Percentiles rank a stretch among this genome's conserved stretches.
Conservation (phyloP, 441 rosid species). For the Capsella rubella region DNA sequence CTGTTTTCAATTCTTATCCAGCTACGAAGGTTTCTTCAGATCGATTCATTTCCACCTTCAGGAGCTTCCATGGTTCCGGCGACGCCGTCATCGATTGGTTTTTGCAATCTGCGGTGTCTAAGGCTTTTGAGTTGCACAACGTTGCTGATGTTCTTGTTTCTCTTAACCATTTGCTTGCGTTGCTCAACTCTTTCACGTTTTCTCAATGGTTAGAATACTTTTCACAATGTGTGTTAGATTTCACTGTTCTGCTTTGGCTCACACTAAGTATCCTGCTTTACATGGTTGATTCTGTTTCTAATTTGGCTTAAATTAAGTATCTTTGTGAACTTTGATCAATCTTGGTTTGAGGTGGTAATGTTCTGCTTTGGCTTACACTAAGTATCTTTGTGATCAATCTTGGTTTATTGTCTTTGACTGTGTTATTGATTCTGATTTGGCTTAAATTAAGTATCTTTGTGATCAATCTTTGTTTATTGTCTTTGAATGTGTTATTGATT, state of each 20-base stretch:
- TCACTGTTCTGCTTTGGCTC: too few relatives aligned
- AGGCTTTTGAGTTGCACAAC: constrained; percentile 1
- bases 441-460: too few relatives aligned
- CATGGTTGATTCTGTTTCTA: too few relatives aligned
- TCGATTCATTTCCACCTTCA: constrained; percentile 26
- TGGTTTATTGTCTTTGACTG: too few relatives aligned
- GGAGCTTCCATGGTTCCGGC: neutral
- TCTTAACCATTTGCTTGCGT: neutral
- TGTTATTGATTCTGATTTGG: neutral
- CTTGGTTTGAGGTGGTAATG: too few relatives aligned
- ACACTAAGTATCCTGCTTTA: too few relatives aligned
- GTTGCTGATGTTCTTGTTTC: constrained; percentile 37
- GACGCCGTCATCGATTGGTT: constrained; percentile 26
- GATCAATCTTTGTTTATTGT: too few relatives aligned
- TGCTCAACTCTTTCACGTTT: constrained; percentile 26
- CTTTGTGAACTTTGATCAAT: too few relatives aligned
- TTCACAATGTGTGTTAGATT: neutral
- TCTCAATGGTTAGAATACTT: constrained; percentile 29
- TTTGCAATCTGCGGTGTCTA: constrained; percentile 28
- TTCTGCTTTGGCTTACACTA: too few relatives aligned
- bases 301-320: too few relatives aligned
- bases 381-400: too few relatives aligned
- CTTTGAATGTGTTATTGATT: too few relatives aligned
- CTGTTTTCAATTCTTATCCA: neutral
- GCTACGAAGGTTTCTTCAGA: neutral